A percentile compares a stretch with the other conserved stretches of the same genome.
phyloP scores from a whole-genome alignment of 1,139 yeast genomes.

The Scheffersomyces segobiensis region DNA sequence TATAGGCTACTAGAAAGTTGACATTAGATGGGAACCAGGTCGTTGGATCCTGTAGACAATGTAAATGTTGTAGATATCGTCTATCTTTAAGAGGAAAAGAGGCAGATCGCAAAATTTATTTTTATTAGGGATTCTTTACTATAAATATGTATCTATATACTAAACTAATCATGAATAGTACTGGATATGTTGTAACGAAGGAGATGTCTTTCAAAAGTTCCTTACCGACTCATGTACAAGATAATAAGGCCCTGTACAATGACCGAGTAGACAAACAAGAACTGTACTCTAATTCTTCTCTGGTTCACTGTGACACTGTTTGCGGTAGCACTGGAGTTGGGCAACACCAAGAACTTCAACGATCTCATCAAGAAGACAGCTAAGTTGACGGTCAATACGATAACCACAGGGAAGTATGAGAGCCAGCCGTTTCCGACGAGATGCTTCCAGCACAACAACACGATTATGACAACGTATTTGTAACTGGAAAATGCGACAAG shows the following conservation, averaged over 20 bases:
- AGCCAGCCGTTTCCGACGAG: slow-evolving; percentile 36
- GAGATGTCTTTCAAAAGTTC: not conserved
- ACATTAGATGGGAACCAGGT: not conserved
- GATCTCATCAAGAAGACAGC: slow-evolving; percentile 82
- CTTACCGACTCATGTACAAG: slow-evolving; percentile 31
- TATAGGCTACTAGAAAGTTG: not conserved
- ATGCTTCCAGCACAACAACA: slow-evolving; percentile 52
- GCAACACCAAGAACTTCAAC: slow-evolving; percentile 71
- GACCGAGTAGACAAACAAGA: slow-evolving; percentile 82
- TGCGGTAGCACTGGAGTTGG: slow-evolving; percentile 44
- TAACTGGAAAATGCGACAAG: slow-evolving; percentile 89
- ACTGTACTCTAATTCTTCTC: slow-evolving; percentile 81
- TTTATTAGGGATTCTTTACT: not conserved
- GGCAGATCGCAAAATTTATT: not conserved
- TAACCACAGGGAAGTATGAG: slow-evolving; percentile 40
- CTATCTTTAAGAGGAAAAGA: not conserved
- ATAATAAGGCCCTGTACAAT: slow-evolving; percentile 55
- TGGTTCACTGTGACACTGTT: slow-evolving; percentile 64
- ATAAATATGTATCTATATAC: not conserved
- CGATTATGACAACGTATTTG: slow-evolving; percentile 80
- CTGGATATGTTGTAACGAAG: not conserved
- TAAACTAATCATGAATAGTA: not conserved
- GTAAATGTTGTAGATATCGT: not conserved
- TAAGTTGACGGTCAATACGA: slow-evolving; percentile 49
- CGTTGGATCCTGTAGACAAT: not conserved